Evolutionary conservation across 495 filamentous ascomycete genomes (phyloP).

Genomic region (Penicillium steckii): DNA sequence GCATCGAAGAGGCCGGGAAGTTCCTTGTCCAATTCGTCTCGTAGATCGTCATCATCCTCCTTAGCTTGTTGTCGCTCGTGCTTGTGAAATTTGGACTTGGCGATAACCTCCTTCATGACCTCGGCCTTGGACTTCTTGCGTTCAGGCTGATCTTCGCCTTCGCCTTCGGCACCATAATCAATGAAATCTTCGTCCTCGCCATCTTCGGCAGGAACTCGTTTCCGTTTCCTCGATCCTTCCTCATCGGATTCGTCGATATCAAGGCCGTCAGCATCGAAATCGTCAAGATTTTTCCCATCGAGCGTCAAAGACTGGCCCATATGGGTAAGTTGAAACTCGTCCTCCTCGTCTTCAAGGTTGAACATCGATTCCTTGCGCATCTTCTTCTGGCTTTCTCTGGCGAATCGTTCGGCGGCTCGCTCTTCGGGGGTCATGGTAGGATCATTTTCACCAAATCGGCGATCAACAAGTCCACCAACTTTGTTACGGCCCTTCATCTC

Average conservation of each 20-base stretch:
- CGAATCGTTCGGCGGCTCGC: slow-evolving; percentile 85
- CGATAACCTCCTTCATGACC: slow-evolving; percentile 95
- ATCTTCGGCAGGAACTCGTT: slow-evolving; percentile 38
- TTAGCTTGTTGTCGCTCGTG: slow-evolving; percentile 89
- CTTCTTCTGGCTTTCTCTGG: slow-evolving; percentile 72
- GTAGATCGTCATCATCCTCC: slow-evolving; percentile 91
- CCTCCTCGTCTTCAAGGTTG: slow-evolving; percentile 84
- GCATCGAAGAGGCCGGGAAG: slow-evolving; percentile 77
- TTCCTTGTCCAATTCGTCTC: slow-evolving; percentile 74
- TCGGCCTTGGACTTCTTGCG: slow-evolving; percentile 91
- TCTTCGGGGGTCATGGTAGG: slow-evolving; percentile 92
- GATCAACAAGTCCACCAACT: slow-evolving; percentile 86
- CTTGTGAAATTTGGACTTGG: slow-evolving; percentile 94
- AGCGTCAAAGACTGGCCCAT: slow-evolving; percentile 70
- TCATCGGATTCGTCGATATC: slow-evolving; percentile 59
- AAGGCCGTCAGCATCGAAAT: slow-evolving; percentile 78
- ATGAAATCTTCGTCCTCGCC: slow-evolving; percentile 38
- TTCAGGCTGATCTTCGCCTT: slow-evolving; percentile 57
- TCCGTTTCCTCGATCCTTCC: slow-evolving; percentile 62
- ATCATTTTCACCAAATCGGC: slow-evolving; percentile 94
- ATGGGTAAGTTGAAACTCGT: slow-evolving; percentile 74
- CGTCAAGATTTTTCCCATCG: slow-evolving; percentile 57
- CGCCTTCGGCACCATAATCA: slow-evolving; percentile 41
- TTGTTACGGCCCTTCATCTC: slow-evolving; percentile 88
- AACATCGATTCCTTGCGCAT: slow-evolving; percentile 76